Evolutionary conservation across 306 rosid genomes (phyloP).

Genomic region (Gastrolobium villosum): DNA sequence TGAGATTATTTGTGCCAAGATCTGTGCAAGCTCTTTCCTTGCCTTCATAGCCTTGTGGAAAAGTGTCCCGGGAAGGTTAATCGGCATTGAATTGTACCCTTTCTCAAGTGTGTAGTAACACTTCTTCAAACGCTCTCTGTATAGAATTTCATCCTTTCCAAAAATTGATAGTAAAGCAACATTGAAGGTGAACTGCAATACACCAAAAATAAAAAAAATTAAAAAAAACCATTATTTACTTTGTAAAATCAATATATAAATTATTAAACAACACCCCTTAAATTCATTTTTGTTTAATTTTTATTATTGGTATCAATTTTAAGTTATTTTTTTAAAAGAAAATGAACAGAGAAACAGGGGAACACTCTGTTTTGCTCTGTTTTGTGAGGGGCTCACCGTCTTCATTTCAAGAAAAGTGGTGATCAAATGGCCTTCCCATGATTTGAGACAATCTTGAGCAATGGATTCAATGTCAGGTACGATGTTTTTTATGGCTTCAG

Average conservation of each 20-base stretch:
- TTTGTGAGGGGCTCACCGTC: conserved; percentile 58
- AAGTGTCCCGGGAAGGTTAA: conserved; percentile 85
- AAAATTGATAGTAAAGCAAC: conserved; percentile 89
- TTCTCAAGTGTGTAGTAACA: conserved; percentile 86
- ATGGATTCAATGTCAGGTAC: conserved; percentile 74
- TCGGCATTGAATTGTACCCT: conserved; percentile 98
- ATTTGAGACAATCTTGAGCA: conserved; percentile 66
- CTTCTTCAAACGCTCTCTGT: conserved; percentile 79
- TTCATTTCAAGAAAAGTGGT: conserved; percentile 95
- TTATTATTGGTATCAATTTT: background rate
- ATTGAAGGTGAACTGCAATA: conserved; percentile 86
- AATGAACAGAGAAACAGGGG: conserved; percentile 39
- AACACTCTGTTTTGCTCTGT: conserved; percentile 36
- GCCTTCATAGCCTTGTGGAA: conserved; percentile 94
- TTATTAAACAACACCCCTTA: background rate
- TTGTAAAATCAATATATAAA: background rate
- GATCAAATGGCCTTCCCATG: conserved; percentile 73
- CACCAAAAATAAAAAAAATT: background rate
- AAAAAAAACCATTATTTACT: conserved; percentile 23
- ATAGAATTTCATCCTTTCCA: conserved; percentile 79
- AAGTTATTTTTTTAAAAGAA: background rate
- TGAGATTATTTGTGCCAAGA: conserved; percentile 76
- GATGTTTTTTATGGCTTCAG: conserved; percentile 65
- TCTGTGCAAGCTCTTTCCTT: conserved; percentile 83
- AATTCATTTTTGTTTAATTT: background rate